These are phyloP conservation scores for Umbelopsis sp. DNA, from an alignment of 371 early-diverging fungal genomes.

Conservation along the genomic window DNA sequence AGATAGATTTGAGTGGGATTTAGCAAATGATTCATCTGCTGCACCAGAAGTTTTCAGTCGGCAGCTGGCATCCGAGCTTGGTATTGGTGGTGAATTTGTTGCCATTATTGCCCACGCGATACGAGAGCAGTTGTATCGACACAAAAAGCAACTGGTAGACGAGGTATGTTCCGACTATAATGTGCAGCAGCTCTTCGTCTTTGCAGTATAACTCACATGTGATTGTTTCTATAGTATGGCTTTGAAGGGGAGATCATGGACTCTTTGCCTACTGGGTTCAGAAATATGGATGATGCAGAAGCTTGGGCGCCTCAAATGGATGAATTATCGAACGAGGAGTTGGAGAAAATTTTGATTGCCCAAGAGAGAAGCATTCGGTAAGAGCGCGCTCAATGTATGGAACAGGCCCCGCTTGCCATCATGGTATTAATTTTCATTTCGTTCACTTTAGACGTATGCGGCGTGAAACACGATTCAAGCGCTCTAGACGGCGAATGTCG, in stretches of 20 bases:
- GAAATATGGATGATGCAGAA: slow-evolving; percentile 69
- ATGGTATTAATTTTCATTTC: neutral
- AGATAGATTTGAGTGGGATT: slow-evolving; percentile 96
- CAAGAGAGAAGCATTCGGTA: slow-evolving; percentile 83
- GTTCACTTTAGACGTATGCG: slow-evolving; percentile 30
- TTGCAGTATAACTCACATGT: no score
- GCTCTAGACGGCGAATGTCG: slow-evolving; percentile 31
- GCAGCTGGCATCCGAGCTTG: slow-evolving; percentile 81
- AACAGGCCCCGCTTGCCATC: neutral
- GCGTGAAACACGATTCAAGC: slow-evolving; percentile 40
- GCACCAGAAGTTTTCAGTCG: slow-evolving; percentile 87
- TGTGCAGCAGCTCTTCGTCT: no score
- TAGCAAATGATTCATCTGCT: slow-evolving; percentile 59
- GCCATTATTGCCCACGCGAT: slow-evolving; percentile 86
- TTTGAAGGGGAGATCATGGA: slow-evolving; percentile 47
- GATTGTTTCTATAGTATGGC: slow-evolving; percentile 23
- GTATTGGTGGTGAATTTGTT: slow-evolving; percentile 91
- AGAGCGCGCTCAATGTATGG: neutral
- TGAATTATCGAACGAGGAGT: slow-evolving; percentile 76
- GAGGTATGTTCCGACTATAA: slow-evolving; percentile 26
- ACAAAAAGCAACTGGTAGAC: slow-evolving; percentile 70
- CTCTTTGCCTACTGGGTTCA: slow-evolving; percentile 59
- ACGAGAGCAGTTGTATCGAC: slow-evolving; percentile 81
- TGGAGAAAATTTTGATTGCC: slow-evolving; percentile 78
- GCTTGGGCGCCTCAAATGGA: slow-evolving; percentile 85